Conservation (phyloP, 768 basidiomycete genomes). For the Russula vinacea region DNA sequence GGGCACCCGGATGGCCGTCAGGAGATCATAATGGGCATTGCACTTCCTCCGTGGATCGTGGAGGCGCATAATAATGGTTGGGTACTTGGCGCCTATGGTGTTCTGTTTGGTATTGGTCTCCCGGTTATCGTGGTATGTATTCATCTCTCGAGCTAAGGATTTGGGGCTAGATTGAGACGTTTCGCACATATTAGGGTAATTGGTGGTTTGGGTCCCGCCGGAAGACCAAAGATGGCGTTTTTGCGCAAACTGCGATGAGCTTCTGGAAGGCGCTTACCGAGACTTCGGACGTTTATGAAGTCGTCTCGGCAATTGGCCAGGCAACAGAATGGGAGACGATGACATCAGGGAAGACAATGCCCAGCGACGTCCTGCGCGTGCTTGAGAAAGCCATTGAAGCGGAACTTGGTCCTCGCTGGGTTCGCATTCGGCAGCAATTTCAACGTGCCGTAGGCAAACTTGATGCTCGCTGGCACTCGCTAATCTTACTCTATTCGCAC, state of each 20-base stretch:
- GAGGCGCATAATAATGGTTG: slow-evolving; percentile 88
- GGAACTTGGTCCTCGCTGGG: slow-evolving; percentile 54
- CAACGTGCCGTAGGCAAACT: slow-evolving; percentile 36
- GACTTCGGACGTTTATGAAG: slow-evolving; percentile 65
- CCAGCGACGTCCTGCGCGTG: slow-evolving; percentile 40
- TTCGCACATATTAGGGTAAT: slow-evolving; percentile 50
- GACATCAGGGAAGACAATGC: slow-evolving; percentile 32
- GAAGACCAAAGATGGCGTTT: slow-evolving; percentile 89
- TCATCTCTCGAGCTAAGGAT: slow-evolving; percentile 28
- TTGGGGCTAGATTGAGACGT: not conserved
- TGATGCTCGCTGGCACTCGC: slow-evolving; percentile 49
- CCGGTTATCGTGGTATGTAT: slow-evolving; percentile 71
- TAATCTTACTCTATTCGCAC: slow-evolving; percentile 81
- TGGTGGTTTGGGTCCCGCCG: slow-evolving; percentile 97
- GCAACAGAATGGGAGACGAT: slow-evolving; percentile 60
- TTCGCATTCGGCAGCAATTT: slow-evolving; percentile 45
- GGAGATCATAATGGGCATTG: slow-evolving; percentile 90
- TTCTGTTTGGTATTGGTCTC: slow-evolving; percentile 83
- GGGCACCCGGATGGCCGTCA: slow-evolving; percentile 98
- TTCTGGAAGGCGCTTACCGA: slow-evolving; percentile 90
- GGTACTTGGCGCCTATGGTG: slow-evolving; percentile 83
- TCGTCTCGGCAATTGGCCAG: slow-evolving; percentile 66
- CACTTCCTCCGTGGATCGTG: slow-evolving; percentile 89
- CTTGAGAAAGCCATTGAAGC: slow-evolving; percentile 52
- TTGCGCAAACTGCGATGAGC: slow-evolving; percentile 72